Percentiles rank a stretch among this genome's conserved stretches.
phyloP scores from a whole-genome alignment of 306 rosid species.

The Cicer cuneatum region DNA sequence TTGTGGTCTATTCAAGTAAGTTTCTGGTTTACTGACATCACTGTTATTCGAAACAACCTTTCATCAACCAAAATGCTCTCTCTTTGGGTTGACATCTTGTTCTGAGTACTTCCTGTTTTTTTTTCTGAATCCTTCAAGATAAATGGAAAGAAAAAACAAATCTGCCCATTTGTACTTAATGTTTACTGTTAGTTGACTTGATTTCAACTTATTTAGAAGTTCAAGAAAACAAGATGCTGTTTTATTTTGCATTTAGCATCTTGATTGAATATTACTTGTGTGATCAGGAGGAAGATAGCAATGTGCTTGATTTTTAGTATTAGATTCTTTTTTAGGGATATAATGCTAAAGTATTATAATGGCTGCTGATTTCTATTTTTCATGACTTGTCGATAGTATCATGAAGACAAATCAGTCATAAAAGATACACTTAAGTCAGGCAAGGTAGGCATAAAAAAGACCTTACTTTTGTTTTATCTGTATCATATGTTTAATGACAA shows the following conservation, averaged over 20 bases:
- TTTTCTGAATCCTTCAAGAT: constrained; percentile 22
- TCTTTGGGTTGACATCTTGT: constrained; percentile 16
- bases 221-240: constrained; percentile 27
- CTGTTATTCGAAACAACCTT: constrained; percentile 23
- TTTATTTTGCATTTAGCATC: constrained; percentile 30
- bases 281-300: constrained; percentile 23
- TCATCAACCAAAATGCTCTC: constrained; percentile 7
- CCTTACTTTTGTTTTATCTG: constrained; percentile 34
- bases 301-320: constrained; percentile 25
- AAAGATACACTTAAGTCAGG: constrained; percentile 79
- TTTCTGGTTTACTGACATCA: neutral
- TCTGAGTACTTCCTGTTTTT: constrained; percentile 31
- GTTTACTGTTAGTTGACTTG: constrained; percentile 21
- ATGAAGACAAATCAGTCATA: constrained; percentile 77
- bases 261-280: constrained; percentile 27
- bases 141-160: constrained; percentile 1
- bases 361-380: constrained; percentile 41
- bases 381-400: constrained; percentile 62
- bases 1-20: constrained; percentile 11
- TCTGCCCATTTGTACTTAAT: constrained; percentile 3
- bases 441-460: constrained; percentile 62
- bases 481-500: constrained; percentile 41
- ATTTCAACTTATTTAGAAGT: constrained; percentile 27
- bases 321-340: constrained; percentile 1
- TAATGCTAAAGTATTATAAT: constrained; percentile 11